A percentile compares a stretch with the other conserved stretches of the same genome.
phyloP scores from a whole-genome alignment of 768 basidiomycete species.

The Pleurotus djamor region DNA sequence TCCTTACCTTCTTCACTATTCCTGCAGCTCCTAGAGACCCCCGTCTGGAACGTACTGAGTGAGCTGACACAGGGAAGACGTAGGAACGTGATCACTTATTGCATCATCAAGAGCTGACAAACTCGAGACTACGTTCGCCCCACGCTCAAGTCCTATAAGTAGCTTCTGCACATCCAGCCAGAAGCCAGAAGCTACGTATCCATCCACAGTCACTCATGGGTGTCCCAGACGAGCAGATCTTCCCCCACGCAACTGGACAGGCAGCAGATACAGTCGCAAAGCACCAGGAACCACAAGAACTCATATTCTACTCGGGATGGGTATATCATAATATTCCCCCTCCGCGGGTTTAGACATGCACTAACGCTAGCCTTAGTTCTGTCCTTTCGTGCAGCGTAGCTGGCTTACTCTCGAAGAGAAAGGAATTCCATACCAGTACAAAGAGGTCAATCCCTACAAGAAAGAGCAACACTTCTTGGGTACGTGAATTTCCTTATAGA shows the following conservation, averaged over 20 bases:
- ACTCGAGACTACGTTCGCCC: neutral
- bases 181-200: neutral
- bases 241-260: conserved; percentile 55
- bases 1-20: too few relatives aligned
- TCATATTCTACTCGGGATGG: conserved; percentile 64
- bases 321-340: conserved; percentile 26
- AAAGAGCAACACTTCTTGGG: conserved; percentile 58
- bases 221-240: conserved; percentile 50
- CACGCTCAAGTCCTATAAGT: neutral
- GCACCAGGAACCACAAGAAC: conserved; percentile 49
- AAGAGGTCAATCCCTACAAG: conserved; percentile 70
- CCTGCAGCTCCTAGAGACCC: too few relatives aligned
- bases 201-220: conserved; percentile 21
- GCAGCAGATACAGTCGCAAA: conserved; percentile 50
- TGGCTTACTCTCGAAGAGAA: conserved; percentile 72
- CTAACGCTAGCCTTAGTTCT: conserved; percentile 35
- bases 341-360: neutral
- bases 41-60: too few relatives aligned
- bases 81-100: too few relatives aligned
- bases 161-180: neutral
- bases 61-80: too few relatives aligned
- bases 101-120: neutral
- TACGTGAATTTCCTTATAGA: conserved; percentile 15
- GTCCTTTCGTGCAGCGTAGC: conserved; percentile 56
- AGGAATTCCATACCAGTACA: conserved; percentile 65